Evolutionary conservation across 305 asterid genomes (phyloP).

Genomic region (Stenogyne calaminthoides): DNA sequence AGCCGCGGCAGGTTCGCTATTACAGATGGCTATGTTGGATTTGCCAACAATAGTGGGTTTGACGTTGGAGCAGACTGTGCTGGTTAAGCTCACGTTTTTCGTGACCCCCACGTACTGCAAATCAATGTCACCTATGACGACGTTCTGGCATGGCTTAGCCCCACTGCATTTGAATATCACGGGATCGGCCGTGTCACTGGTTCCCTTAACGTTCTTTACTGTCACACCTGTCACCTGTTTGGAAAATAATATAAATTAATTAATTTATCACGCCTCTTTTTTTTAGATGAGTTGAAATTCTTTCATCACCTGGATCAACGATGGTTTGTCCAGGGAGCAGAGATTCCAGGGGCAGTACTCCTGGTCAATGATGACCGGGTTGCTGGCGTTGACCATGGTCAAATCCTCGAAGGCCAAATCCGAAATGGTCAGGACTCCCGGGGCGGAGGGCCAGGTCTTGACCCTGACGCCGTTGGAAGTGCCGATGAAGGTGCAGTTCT

Average conservation of each 20-base stretch:
- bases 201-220: constrained; percentile 45
- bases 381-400: constrained; percentile 42
- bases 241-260: too few species aligned
- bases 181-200: constrained; percentile 28
- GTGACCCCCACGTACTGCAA: constrained; percentile 32
- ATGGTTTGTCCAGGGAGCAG: constrained; percentile 29
- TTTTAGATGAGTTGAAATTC: too few species aligned
- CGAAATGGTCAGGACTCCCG: neutral
- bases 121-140: constrained; percentile 44
- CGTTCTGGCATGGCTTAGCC: constrained; percentile 38
- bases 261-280: too few species aligned
- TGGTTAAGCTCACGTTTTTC: constrained; percentile 5
- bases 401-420: constrained; percentile 46
- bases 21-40: constrained; percentile 37
- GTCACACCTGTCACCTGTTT: constrained; percentile 41
- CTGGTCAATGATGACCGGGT: constrained; percentile 61
- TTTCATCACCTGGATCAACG: constrained; percentile 44
- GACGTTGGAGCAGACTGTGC: constrained; percentile 38
- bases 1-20: neutral
- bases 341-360: constrained; percentile 53
- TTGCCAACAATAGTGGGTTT: constrained; percentile 36
- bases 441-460: constrained; percentile 64
- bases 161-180: constrained; percentile 44
- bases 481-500: constrained; percentile 37
- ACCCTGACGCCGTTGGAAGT: constrained; percentile 52